phyloP scores from a whole-genome alignment of 176 grass and related monocot species.

The Puya raimondii region DNA sequence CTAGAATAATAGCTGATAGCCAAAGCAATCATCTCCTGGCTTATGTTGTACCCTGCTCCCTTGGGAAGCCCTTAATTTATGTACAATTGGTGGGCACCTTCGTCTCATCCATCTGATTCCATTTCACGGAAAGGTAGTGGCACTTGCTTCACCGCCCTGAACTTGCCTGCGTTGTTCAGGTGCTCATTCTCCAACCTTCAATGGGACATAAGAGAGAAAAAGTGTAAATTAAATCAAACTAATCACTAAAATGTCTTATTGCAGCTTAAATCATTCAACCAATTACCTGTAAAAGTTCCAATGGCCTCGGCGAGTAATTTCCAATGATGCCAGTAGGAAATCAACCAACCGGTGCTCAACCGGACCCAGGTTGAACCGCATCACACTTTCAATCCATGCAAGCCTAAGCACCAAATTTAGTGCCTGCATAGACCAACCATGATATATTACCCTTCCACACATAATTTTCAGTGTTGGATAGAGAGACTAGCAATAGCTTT shows the following conservation, averaged over 20 bases:
- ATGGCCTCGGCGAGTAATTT: constrained; percentile 76
- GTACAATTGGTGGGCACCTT: constrained; percentile 1
- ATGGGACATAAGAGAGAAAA: no score
- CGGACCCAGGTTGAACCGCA: constrained; percentile 33
- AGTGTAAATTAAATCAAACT: neutral
- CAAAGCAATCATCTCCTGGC: no score
- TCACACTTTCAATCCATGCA: constrained; percentile 84
- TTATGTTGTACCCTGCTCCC: neutral
- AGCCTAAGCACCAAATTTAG: constrained; percentile 74
- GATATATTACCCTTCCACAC: neutral
- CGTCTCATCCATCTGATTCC: constrained; percentile 44
- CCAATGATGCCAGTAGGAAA: constrained; percentile 70
- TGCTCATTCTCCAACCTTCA: constrained; percentile 87
- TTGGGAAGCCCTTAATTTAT: constrained; percentile 10
- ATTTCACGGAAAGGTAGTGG: constrained; percentile 82
- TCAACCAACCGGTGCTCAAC: constrained; percentile 49
- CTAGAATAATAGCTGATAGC: neutral
- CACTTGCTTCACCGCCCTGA: constrained; percentile 66
- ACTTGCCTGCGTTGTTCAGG: constrained; percentile 81
- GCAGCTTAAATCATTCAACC: neutral
- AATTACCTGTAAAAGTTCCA: constrained; percentile 92
- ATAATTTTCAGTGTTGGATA: neutral
- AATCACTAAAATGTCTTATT: neutral
- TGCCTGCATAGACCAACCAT: constrained; percentile 20
- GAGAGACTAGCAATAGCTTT: neutral